These are phyloP conservation scores for Penicillium silybi DNA, from an alignment of 495 filamentous ascomycete genomes.

Conservation along the genomic window DNA sequence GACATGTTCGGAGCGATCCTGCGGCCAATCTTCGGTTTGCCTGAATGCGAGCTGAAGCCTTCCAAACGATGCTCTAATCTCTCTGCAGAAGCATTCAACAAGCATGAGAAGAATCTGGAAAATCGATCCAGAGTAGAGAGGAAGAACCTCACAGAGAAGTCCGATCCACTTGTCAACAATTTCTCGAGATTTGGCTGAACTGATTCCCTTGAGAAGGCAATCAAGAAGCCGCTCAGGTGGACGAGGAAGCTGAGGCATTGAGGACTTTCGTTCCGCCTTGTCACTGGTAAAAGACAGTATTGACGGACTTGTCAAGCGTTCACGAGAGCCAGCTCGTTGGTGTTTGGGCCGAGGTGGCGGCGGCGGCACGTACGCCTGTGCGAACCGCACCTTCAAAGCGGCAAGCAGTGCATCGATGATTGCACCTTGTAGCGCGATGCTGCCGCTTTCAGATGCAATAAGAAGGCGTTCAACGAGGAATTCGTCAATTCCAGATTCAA, in stretches of 20 bases:
- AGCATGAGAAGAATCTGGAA: slow-evolving; percentile 89
- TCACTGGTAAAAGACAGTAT: slow-evolving; percentile 48
- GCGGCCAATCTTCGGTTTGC: slow-evolving; percentile 40
- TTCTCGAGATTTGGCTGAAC: slow-evolving; percentile 65
- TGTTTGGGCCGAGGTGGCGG: slow-evolving; percentile 36
- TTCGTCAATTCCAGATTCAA: slow-evolving; percentile 67
- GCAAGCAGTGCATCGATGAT: slow-evolving; percentile 72
- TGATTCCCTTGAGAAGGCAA: slow-evolving; percentile 78
- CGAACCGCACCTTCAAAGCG: slow-evolving; percentile 61
- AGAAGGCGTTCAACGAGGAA: slow-evolving; percentile 67
- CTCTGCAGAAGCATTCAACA: slow-evolving; percentile 79
- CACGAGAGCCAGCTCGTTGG: slow-evolving; percentile 41
- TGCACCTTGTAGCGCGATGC: slow-evolving; percentile 58
- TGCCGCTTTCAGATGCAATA: slow-evolving; percentile 50
- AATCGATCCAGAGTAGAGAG: slow-evolving; percentile 73
- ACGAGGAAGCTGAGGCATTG: slow-evolving; percentile 31
- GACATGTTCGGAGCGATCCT: slow-evolving; percentile 43
- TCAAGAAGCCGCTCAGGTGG: slow-evolving; percentile 76
- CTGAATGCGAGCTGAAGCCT: slow-evolving; percentile 48
- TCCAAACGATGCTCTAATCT: slow-evolving; percentile 69
- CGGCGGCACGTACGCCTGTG: slow-evolving; percentile 38
- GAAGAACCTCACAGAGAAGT: slow-evolving; percentile 80
- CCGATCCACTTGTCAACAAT: slow-evolving; percentile 88
- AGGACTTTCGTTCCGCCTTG: slow-evolving; percentile 37
- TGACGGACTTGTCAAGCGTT: slow-evolving; percentile 44